These are phyloP conservation scores for Rosa lucieae DNA, from an alignment of 306 rosid genomes.

Conservation along the genomic window DNA sequence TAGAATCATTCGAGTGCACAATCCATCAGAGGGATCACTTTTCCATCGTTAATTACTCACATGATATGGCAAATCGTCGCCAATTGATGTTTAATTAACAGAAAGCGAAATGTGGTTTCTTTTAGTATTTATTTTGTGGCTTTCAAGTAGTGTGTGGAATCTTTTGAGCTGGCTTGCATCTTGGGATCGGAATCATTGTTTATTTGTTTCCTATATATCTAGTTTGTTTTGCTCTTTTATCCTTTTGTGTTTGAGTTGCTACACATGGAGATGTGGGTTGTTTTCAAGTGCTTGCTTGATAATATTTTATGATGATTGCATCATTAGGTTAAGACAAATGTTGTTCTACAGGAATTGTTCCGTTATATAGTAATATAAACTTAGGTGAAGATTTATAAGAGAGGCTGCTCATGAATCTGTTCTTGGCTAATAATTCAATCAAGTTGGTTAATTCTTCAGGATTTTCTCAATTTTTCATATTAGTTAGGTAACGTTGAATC, in stretches of 20 bases:
- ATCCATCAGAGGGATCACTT: background rate
- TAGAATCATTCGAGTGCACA: background rate
- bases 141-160: background rate
- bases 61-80: background rate
- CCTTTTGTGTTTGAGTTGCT: background rate
- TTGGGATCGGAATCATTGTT: background rate
- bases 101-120: constrained; percentile 3
- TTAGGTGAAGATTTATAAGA: background rate
- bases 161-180: constrained; percentile 16
- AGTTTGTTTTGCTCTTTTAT: background rate
- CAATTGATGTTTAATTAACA: constrained; percentile 1
- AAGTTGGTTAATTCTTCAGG: background rate
- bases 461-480: background rate
- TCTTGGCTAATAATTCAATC: too few species aligned
- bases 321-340: background rate
- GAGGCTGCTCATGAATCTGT: too few species aligned
- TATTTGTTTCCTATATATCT: too few species aligned
- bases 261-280: background rate
- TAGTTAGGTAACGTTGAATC: background rate
- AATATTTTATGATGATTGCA: background rate
- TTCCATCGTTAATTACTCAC: background rate
- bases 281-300: background rate
- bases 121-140: background rate
- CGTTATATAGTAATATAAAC: too few species aligned
- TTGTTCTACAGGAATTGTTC: background rate